A percentile compares a stretch with the other conserved stretches of the same genome.
Conservation (phyloP, 2,329 filamentous ascomycete genomes). For the Emydomyces testavorans region DNA sequence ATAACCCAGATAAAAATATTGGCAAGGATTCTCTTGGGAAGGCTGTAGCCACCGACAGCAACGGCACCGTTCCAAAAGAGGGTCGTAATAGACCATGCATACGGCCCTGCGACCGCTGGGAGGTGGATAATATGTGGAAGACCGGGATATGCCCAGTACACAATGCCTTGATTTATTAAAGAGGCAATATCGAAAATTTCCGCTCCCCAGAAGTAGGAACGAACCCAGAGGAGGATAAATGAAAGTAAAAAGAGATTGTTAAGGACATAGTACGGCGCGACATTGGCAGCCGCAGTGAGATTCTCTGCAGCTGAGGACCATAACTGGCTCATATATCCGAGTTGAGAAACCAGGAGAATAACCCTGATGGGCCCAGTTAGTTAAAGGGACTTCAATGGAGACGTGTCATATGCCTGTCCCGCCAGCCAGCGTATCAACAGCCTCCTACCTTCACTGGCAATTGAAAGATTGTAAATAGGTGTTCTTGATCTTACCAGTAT, state of each 20-base stretch:
- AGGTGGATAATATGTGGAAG: conserved; percentile 65
- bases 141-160: conserved; percentile 69
- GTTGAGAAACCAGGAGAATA: conserved; percentile 61
- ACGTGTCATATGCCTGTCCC: neutral
- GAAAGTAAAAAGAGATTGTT: conserved; percentile 74
- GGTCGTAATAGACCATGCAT: conserved; percentile 77
- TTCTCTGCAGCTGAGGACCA: conserved; percentile 55
- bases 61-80: conserved; percentile 85
- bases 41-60: conserved; percentile 55
- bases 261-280: conserved; percentile 72
- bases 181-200: conserved; percentile 68
- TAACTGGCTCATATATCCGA: conserved; percentile 63
- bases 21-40: conserved; percentile 65
- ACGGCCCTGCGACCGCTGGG: conserved; percentile 61
- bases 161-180: conserved; percentile 64
- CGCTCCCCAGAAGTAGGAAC: conserved; percentile 61
- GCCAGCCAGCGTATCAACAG: neutral
- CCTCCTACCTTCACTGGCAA: neutral
- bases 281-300: conserved; percentile 59
- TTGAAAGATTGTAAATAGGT: neutral
- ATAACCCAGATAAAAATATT: conserved; percentile 85
- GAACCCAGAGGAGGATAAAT: conserved; percentile 74
- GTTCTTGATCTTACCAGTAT: conserved; percentile 55
- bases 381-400: conserved; percentile 3
- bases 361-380: conserved; percentile 42